These are phyloP conservation scores for Backusella westeae DNA, from an alignment of 192 early-diverging fungal genomes.

Conservation along the genomic window DNA sequence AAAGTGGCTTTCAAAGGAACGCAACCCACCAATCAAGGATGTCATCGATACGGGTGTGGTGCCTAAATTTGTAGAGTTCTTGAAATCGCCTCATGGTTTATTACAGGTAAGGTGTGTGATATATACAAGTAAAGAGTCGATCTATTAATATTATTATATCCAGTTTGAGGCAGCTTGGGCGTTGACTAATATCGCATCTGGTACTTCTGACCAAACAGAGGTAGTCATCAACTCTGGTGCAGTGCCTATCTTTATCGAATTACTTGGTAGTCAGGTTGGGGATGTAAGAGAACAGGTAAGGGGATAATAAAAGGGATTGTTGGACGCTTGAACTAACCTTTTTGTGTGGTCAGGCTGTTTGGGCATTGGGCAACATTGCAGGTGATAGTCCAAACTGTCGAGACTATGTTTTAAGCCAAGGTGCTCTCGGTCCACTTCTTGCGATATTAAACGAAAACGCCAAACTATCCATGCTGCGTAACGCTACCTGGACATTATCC, in stretches of 20 bases:
- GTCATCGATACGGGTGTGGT: constrained; percentile 94
- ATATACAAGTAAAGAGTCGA: too few species aligned
- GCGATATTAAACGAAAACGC: constrained; percentile 82
- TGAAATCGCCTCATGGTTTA: constrained; percentile 77
- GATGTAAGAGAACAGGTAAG: constrained; percentile 94
- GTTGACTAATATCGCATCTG: constrained; percentile 98
- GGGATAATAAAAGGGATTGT: neutral
- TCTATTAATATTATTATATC: neutral
- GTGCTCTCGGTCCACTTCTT: constrained; percentile 86
- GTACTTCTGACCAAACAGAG: constrained; percentile 90
- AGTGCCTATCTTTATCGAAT: constrained; percentile 88
- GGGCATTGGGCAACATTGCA: constrained; percentile 99
- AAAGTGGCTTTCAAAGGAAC: constrained; percentile 92
- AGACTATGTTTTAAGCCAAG: constrained; percentile 81
- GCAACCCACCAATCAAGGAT: constrained; percentile 96
- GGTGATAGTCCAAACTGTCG: constrained; percentile 91
- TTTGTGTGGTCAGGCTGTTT: constrained; percentile 69
- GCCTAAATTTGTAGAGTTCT: constrained; percentile 93
- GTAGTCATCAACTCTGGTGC: constrained; percentile 92
- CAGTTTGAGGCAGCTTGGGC: constrained; percentile 99
- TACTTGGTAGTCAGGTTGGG: constrained; percentile 74
- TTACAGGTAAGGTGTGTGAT: constrained; percentile 66
- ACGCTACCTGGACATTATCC: constrained; percentile 98
- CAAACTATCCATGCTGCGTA: constrained; percentile 97
- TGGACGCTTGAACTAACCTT: neutral